Evolutionary conservation across 2,329 filamentous ascomycete genomes (phyloP), one percentile per base, ranked within the genome.

Genomic region (Pseudogymnoascus sp.): DNA sequence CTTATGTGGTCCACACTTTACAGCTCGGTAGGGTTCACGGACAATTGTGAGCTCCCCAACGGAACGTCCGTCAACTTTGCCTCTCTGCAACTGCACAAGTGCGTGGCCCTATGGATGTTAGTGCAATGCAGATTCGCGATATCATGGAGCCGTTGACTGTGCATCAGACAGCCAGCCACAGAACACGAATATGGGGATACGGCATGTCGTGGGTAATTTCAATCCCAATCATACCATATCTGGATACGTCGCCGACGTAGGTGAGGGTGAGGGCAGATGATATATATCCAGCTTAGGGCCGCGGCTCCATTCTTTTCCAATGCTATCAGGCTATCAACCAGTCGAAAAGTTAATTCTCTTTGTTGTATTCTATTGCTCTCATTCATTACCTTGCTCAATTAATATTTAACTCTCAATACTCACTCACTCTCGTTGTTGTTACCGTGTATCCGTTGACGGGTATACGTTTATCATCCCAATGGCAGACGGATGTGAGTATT

Each of bases 401-500:
- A 57, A 57, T 35, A 45, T 35, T 57, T 39, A 58, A 45, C 62
- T 61, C 48, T 45, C 56, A 58, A 58, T 37, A 41, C 33, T 45
- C 52, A 61, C 39, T 38, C 21, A 38, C 19, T 59, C 59, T 52
- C 33, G n/a, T 19, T 52, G 15, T 26, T 52, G 30, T 18, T 30
- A 52, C 45, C 9, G 26, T 52, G 19, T 52, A 52, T 52, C 45
- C 45, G 45, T 52, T 52, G 45, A 52, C 45, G 45, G 45, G 7
- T 52, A 30, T 52, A 52, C 33, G 30, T 52, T 30, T 52, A 64
- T 64, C 10, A 59, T 52, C 62, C 60, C 57, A 61, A 70, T 70
- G 68, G 66, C 68, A 57, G 69, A 70, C 61, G 69, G 69, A 65
- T 65, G 69, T 71, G 64, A 67, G 69, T 69, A 56, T 37, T 15